These are phyloP conservation scores for Malassezia dermatis DNA, from an alignment of 1,284 basidiomycete genomes.

Conservation along the genomic window DNA sequence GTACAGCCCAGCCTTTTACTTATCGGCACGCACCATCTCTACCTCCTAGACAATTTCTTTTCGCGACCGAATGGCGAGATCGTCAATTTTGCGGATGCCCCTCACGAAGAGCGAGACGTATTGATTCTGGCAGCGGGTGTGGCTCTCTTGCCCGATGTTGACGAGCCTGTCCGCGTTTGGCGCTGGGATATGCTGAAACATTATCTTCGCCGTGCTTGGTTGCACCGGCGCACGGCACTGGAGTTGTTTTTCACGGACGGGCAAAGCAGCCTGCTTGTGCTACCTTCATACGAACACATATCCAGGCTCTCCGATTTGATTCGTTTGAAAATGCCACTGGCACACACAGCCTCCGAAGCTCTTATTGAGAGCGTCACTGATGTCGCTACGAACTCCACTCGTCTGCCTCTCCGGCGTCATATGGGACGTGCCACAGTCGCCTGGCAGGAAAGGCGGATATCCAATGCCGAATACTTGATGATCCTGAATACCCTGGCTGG, in stretches of 20 bases:
- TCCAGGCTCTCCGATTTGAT: constrained; percentile 28
- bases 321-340: constrained; percentile 23
- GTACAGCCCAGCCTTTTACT: constrained; percentile 72
- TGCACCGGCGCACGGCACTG: constrained; percentile 34
- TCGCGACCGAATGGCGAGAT: constrained; percentile 77
- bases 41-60: constrained; percentile 84
- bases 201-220: constrained; percentile 30
- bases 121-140: constrained; percentile 61
- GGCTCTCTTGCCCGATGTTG: constrained; percentile 21
- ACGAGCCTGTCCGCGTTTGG: constrained; percentile 31
- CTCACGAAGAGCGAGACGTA: constrained; percentile 56
- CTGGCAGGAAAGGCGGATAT: constrained; percentile 39
- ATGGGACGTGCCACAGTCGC: constrained; percentile 34
- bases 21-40: constrained; percentile 70
- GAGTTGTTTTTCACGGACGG: constrained; percentile 48
- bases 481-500: constrained; percentile 45
- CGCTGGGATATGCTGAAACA: constrained; percentile 25
- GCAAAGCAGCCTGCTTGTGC: constrained; percentile 42
- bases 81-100: constrained; percentile 75
- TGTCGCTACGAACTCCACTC: background rate
- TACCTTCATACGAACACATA: constrained; percentile 25
- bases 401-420: constrained; percentile 28
- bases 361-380: constrained; percentile 27
- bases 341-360: constrained; percentile 26
- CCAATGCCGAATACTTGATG: constrained; percentile 48